A percentile compares a stretch with the other conserved stretches of the same genome.
These are phyloP conservation scores for Heracleum sosnowskyi DNA, from an alignment of 129 eudicot genomes.

Conservation along the genomic window DNA sequence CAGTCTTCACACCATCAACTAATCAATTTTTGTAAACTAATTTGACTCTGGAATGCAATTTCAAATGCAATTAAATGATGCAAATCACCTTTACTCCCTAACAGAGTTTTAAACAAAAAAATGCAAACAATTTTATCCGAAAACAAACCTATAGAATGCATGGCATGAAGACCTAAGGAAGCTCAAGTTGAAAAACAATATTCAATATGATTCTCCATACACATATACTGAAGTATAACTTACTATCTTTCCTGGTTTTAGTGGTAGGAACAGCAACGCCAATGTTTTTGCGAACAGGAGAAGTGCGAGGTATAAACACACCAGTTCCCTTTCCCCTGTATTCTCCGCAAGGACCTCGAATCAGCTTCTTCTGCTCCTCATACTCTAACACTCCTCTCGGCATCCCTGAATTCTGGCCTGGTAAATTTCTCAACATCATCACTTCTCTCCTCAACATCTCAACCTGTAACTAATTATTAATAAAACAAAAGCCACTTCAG, in stretches of 20 bases:
- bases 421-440: neutral
- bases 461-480: neutral
- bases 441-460: constrained; percentile 7
- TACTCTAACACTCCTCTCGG: neutral
- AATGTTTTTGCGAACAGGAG: no score
- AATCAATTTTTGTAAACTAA: neutral
- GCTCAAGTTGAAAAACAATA: neutral
- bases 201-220: neutral
- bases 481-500: neutral
- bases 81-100: neutral
- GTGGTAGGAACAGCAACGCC: neutral
- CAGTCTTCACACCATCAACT: neutral
- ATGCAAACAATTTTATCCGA: neutral
- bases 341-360: neutral
- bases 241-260: neutral
- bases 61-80: neutral
- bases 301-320: constrained; percentile 11
- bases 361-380: constrained; percentile 1
- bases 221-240: neutral
- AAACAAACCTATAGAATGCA: neutral
- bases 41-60: neutral
- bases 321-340: constrained; percentile 12
- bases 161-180: neutral
- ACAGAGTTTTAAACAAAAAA: neutral
- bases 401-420: neutral